Conservation (phyloP, 768 basidiomycete species). For the Serendipita vermifera region DNA sequence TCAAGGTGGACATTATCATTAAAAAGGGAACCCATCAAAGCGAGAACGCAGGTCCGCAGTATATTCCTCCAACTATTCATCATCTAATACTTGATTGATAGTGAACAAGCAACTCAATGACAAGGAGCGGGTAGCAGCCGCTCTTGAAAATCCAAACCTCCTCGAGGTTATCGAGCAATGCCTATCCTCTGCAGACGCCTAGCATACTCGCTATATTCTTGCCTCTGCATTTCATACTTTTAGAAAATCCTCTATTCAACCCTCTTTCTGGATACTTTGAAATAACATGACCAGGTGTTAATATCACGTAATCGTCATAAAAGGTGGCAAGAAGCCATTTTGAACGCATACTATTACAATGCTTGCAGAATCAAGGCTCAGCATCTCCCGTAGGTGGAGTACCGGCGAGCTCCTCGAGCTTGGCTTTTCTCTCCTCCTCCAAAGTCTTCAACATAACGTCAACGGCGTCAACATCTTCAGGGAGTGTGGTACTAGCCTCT, state of each 20-base stretch:
- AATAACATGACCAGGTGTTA: too few relatives aligned
- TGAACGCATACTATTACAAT: too few relatives aligned
- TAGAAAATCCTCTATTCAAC: too few relatives aligned
- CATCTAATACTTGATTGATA: constrained; percentile 22
- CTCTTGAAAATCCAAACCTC: constrained; percentile 80
- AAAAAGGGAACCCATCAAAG: constrained; percentile 95
- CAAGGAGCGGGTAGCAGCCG: constrained; percentile 95
- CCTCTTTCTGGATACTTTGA: too few relatives aligned
- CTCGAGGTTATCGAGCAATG: constrained; percentile 79
- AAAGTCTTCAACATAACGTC: neutral
- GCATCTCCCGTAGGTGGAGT: too few relatives aligned
- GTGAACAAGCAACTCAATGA: constrained; percentile 99
- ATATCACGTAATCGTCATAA: too few relatives aligned
- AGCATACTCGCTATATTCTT: too few relatives aligned
- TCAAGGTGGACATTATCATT: constrained; percentile 87
- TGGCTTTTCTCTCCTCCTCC: neutral
- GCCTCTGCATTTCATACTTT: too few relatives aligned
- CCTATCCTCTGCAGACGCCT: constrained; percentile 32
- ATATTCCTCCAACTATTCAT: neutral
- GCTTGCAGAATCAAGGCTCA: too few relatives aligned
- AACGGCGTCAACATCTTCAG: neutral
- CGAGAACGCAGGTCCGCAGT: constrained; percentile 62
- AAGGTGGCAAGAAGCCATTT: too few relatives aligned
- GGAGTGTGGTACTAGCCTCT: neutral
- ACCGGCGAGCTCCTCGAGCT: too few relatives aligned